Base-by-base conservation (phyloP, 495 filamentous ascomycete species). In the Penicillium malachiteum region DNA sequence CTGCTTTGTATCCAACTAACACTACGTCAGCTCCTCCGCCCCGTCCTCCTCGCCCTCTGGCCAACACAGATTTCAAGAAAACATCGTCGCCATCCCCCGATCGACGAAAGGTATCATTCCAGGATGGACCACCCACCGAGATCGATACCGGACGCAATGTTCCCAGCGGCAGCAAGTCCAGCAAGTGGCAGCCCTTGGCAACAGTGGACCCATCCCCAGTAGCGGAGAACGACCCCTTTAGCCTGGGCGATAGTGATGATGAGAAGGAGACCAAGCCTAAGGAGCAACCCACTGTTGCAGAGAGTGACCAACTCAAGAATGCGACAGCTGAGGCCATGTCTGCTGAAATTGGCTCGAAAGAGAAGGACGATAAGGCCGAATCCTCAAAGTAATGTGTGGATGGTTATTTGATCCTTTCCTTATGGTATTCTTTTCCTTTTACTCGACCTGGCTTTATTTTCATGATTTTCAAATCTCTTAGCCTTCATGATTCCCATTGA, bases 131-230 rank as follows among this genome's bases (percentile, higher is more conserved):
- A 14, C 78, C 79, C 26, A 88, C 93, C 62, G 91, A 96, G 54
- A 84, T 86, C 48, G 90, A 92, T 45, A 87, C 89, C 57, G 71
- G 86, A n/a, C 91, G 91, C 65, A 76, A 83, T 53, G 75, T 71
- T 38, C 67, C 72, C 21, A 59, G 71, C 1, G 71, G 71, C 45
- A 78, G 76, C 65, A 94, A 90, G 73, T 74, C 82, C 12, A 95
- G 89, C 79, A 98, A 98, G 76, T 98, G 94, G 94, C 93, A 98
- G 70, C 94, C 95, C 13, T 75, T 98, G 49, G 88, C 91, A 32
- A 83, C 87, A 1, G 84, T 96, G 6, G 92, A 95, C 42, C 94
- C 95, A 5, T 87, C 83, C 48, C 94, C 95, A 33, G 86, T 93
- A 42, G 84, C 83, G 9, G 93, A 98, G 57, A 90, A 95, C 61